A percentile compares a stretch with the other conserved stretches of the same genome.
Conservation (phyloP, 768 basidiomycete species). For the Lactifluus piperatus region DNA sequence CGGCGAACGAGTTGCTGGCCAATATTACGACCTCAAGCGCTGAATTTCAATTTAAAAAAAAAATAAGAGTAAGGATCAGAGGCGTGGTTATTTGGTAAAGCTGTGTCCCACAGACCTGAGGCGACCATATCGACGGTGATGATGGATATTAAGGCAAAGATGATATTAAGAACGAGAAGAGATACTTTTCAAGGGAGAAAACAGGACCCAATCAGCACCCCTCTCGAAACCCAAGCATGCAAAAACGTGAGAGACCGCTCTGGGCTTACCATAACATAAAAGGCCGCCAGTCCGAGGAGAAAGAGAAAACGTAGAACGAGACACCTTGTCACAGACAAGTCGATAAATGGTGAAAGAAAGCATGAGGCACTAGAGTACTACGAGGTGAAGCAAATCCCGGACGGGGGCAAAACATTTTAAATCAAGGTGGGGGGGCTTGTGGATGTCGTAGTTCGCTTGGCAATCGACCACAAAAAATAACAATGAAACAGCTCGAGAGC, state of each 20-base stretch:
- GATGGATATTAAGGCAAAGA: neutral
- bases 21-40: slow-evolving; percentile 1
- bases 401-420: neutral
- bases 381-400: neutral
- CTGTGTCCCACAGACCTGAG: neutral
- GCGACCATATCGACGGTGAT: neutral
- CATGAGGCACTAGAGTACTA: neutral
- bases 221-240: neutral
- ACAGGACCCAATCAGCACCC: neutral
- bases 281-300: neutral
- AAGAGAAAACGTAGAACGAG: neutral
- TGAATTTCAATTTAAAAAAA: neutral
- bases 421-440: neutral
- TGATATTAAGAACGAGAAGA: slow-evolving; percentile 7
- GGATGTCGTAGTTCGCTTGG: neutral
- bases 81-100: neutral
- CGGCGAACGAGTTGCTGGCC: neutral
- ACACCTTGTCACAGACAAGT: slow-evolving; percentile 19
- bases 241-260: neutral
- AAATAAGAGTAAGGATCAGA: neutral
- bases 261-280: slow-evolving; percentile 6
- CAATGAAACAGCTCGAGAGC: neutral
- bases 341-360: neutral
- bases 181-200: neutral
- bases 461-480: neutral